Conservation (phyloP, 192 early-diverging fungal species). For the Physocladia obscura region DNA sequence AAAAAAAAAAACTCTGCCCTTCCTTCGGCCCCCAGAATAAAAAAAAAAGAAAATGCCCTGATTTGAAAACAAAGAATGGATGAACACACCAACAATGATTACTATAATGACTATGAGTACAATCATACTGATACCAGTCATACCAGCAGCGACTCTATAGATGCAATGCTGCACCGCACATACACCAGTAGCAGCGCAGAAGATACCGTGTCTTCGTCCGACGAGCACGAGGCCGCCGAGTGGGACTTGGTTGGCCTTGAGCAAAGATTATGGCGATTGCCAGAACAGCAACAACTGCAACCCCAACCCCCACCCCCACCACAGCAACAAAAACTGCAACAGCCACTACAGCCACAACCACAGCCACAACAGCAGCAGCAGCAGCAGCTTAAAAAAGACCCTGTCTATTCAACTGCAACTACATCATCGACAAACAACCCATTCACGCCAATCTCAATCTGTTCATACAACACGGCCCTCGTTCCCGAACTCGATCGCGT, state of each 20-base stretch:
- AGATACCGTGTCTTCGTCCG: neutral
- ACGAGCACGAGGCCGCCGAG: neutral
- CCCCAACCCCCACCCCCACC: neutral
- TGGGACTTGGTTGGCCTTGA: neutral
- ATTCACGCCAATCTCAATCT: conserved; percentile 18
- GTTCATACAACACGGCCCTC: conserved; percentile 25
- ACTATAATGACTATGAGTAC: too few species aligned
- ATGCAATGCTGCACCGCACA: too few species aligned
- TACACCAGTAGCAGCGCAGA: too few species aligned
- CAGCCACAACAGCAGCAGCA: too few species aligned
- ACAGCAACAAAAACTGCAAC: neutral
- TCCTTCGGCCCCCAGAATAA: too few species aligned
- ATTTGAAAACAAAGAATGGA: too few species aligned
- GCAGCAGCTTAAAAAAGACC: too few species aligned
- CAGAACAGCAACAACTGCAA: neutral
- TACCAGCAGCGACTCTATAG: too few species aligned
- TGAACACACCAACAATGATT: too few species aligned
- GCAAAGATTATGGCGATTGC: neutral
- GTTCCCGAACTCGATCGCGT: neutral
- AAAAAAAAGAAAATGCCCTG: too few species aligned
- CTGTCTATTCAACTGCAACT: neutral
- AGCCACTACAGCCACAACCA: neutral
- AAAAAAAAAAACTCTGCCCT: too few species aligned
- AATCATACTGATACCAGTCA: too few species aligned
- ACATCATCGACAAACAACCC: neutral